Evolutionary conservation across 2,329 filamentous ascomycete genomes (phyloP).

Genomic region (Onygena corvina): DNA sequence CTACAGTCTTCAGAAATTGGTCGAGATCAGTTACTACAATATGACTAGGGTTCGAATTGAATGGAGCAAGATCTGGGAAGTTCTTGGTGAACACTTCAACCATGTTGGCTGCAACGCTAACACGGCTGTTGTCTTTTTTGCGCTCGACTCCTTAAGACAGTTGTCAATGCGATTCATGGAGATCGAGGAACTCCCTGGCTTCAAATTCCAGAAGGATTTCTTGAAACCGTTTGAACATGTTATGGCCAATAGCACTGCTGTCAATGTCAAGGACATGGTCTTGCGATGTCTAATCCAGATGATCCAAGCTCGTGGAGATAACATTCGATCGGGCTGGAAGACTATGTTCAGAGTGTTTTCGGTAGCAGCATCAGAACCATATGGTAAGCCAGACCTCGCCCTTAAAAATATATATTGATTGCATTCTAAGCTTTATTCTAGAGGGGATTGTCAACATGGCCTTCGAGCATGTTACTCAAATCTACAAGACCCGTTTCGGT

Average conservation of each 20-base stretch:
- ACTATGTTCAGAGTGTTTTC: conserved; percentile 99
- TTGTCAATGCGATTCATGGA: conserved; percentile 98
- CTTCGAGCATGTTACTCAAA: conserved; percentile 89
- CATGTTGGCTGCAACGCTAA: conserved; percentile 93
- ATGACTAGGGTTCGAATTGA: conserved; percentile 98
- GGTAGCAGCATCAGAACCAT: conserved; percentile 81
- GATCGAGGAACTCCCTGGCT: conserved; percentile 90
- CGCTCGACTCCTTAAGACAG: conserved; percentile 86
- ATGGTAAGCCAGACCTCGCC: conserved; percentile 40
- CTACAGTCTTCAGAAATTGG: conserved; percentile 94
- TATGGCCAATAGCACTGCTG: conserved; percentile 79
- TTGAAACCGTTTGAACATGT: conserved; percentile 97
- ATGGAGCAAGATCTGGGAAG: conserved; percentile 95
- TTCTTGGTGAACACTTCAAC: conserved; percentile 97
- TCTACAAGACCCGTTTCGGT: conserved; percentile 91
- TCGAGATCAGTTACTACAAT: conserved; percentile 99
- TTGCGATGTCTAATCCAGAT: conserved; percentile 94
- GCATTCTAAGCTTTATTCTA: conserved; percentile 24
- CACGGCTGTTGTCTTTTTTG: conserved; percentile 94
- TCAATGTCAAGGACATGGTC: conserved; percentile 95
- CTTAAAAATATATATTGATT: not conserved
- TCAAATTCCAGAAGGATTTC: conserved; percentile 99
- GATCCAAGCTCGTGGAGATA: conserved; percentile 93
- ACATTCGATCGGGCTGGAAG: conserved; percentile 94
- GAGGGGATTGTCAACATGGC: conserved; percentile 94